These are phyloP conservation scores for Russula emetica DNA, from an alignment of 768 basidiomycete genomes.

Conservation along the genomic window DNA sequence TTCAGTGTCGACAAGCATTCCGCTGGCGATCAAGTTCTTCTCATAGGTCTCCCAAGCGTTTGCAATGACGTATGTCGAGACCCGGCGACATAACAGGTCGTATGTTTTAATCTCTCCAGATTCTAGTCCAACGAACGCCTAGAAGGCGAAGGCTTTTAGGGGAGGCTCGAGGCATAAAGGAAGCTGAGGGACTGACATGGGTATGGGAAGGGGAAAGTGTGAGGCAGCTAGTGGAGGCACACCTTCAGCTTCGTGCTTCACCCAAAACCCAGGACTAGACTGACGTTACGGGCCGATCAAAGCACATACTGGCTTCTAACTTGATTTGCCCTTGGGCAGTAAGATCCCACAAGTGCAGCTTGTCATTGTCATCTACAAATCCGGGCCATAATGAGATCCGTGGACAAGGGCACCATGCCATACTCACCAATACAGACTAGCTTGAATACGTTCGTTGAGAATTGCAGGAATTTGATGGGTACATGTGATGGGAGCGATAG, in stretches of 20 bases:
- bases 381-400: background rate
- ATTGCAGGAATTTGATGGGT: constrained; percentile 57
- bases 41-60: constrained; percentile 76
- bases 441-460: constrained; percentile 50
- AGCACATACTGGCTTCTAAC: constrained; percentile 45
- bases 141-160: constrained; percentile 11
- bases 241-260: constrained; percentile 5
- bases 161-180: background rate
- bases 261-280: constrained; percentile 16
- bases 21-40: constrained; percentile 45
- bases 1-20: constrained; percentile 37
- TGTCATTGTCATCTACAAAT: constrained; percentile 45
- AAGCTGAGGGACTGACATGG: constrained; percentile 48
- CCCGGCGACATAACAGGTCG: constrained; percentile 63
- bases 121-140: constrained; percentile 49
- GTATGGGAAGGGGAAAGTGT: constrained; percentile 64
- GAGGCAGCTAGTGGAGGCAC: constrained; percentile 41
- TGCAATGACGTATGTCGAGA: constrained; percentile 64
- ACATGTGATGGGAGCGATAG: constrained; percentile 43
- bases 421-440: constrained; percentile 59
- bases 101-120: constrained; percentile 66
- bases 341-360: constrained; percentile 60
- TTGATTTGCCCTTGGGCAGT: constrained; percentile 49
- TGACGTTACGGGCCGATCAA: constrained; percentile 43
- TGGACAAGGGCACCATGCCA: background rate